Percentiles rank a stretch among this genome's conserved stretches.
Evolutionary conservation across 1,284 basidiomycete genomes (phyloP).

Genomic region (Ganoderma sp.): DNA sequence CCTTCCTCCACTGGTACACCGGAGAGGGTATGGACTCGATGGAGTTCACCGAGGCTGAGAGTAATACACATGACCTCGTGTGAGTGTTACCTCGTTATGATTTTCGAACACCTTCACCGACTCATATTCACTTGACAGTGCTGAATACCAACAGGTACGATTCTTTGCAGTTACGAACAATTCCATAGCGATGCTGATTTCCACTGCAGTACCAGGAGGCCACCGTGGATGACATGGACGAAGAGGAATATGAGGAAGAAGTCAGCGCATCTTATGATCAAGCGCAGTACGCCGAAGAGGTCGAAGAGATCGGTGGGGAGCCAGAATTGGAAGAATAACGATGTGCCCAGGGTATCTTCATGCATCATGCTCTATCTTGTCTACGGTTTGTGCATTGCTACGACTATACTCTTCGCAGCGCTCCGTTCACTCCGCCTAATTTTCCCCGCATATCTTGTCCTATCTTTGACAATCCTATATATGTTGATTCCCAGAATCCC

Average conservation of each 20-base stretch:
- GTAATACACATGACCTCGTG: slow-evolving; percentile 83
- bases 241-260: slow-evolving; percentile 39
- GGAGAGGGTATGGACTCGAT: slow-evolving; percentile 91
- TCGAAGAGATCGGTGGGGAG: slow-evolving; percentile 24
- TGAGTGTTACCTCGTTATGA: slow-evolving; percentile 46
- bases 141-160: slow-evolving; percentile 73
- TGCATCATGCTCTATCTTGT: neutral
- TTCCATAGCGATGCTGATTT: slow-evolving; percentile 11
- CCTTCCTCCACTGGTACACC: slow-evolving; percentile 92
- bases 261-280: slow-evolving; percentile 1
- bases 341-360: slow-evolving; percentile 1
- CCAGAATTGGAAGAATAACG: slow-evolving; percentile 18
- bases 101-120: slow-evolving; percentile 6
- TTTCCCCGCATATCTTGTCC: slow-evolving; percentile 9
- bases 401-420: slow-evolving; percentile 11
- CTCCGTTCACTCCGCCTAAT: slow-evolving; percentile 1
- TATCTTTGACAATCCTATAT: neutral
- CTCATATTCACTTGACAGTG: slow-evolving; percentile 55
- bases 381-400: slow-evolving; percentile 2
- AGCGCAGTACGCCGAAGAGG: slow-evolving; percentile 7
- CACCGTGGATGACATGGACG: slow-evolving; percentile 47
- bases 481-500: neutral
- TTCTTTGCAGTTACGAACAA: no score
- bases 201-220: slow-evolving; percentile 68
- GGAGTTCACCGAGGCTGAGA: slow-evolving; percentile 93